Percentiles rank a stretch among this genome's conserved stretches.
Conservation (phyloP, 1,139 yeast genomes). For the Pichia sp. region DNA sequence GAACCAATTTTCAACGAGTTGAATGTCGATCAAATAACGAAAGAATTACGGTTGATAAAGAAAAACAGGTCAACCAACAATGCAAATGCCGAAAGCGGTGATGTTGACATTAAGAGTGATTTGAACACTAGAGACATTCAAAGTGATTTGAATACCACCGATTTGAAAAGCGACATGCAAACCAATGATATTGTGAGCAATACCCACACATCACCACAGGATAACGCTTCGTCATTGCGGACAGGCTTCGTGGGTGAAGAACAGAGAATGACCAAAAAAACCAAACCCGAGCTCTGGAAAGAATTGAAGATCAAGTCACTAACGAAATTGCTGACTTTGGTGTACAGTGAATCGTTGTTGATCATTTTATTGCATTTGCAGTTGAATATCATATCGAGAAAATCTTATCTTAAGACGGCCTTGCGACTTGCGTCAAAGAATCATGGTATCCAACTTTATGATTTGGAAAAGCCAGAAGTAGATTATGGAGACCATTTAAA, state of each 20-base stretch:
- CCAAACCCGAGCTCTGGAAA: slow-evolving; percentile 80
- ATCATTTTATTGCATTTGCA: slow-evolving; percentile 76
- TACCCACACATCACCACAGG: too few relatives aligned
- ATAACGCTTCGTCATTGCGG: too few relatives aligned
- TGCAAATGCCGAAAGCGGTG: background rate
- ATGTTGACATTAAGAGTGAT: background rate
- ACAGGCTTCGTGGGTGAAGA: background rate
- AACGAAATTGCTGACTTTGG: slow-evolving; percentile 62
- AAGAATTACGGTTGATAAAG: slow-evolving; percentile 38
- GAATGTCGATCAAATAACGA: slow-evolving; percentile 69
- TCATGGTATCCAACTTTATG: slow-evolving; percentile 19
- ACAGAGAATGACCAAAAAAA: slow-evolving; percentile 22
- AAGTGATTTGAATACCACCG: background rate
- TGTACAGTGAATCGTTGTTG: slow-evolving; percentile 62
- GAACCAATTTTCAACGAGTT: slow-evolving; percentile 53
- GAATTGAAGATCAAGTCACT: slow-evolving; percentile 70
- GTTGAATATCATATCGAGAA: slow-evolving; percentile 78
- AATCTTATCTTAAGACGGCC: slow-evolving; percentile 76
- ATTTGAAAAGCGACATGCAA: background rate
- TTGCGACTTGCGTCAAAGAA: slow-evolving; percentile 48
- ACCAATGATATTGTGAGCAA: background rate
- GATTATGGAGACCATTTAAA: slow-evolving; percentile 18
- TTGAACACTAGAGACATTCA: background rate
- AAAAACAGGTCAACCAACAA: slow-evolving; percentile 13
- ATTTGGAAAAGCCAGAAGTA: slow-evolving; percentile 11